Percentiles rank a stretch among this genome's conserved stretches.
Evolutionary conservation across 768 basidiomycete genomes (phyloP).

Genomic region (Ramaria sp.): DNA sequence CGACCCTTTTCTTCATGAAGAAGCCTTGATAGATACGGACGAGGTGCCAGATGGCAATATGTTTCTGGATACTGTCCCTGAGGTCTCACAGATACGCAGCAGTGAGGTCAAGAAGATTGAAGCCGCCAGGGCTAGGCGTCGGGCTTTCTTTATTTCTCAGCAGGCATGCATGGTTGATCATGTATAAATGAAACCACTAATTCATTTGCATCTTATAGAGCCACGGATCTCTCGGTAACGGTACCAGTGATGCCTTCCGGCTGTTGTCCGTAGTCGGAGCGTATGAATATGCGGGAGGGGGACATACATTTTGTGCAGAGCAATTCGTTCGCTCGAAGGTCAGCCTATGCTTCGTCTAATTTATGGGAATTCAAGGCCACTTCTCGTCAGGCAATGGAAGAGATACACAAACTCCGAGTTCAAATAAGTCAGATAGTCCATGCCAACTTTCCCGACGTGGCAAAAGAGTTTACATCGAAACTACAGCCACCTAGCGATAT

Average conservation of each 20-base stretch:
- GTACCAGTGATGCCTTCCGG: constrained; percentile 78
- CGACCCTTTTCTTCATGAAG: constrained; percentile 76
- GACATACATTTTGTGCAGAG: constrained; percentile 68
- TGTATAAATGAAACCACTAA: not conserved
- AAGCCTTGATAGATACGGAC: constrained; percentile 16
- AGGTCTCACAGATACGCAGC: constrained; percentile 34
- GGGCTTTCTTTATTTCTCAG: constrained; percentile 76
- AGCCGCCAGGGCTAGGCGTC: constrained; percentile 46
- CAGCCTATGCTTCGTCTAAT: constrained; percentile 8
- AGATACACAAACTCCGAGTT: constrained; percentile 88
- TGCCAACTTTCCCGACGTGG: constrained; percentile 58
- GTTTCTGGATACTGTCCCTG: constrained; percentile 26
- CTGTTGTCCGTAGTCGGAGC: constrained; percentile 91
- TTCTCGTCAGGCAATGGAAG: constrained; percentile 80
- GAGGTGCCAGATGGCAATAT: constrained; percentile 35
- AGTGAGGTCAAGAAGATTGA: constrained; percentile 45
- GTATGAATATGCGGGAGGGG: constrained; percentile 84
- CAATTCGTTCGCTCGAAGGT: constrained; percentile 92
- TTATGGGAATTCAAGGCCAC: not conserved
- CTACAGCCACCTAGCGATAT: constrained; percentile 66
- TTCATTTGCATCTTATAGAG: constrained; percentile 30
- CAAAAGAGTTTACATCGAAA: constrained; percentile 50
- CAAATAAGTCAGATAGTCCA: constrained; percentile 83
- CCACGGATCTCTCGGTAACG: constrained; percentile 72
- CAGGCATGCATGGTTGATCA: constrained; percentile 39